Evolutionary conservation across 2,329 filamentous ascomycete species (phyloP).

Genomic region (Hypoxylon sp.): DNA sequence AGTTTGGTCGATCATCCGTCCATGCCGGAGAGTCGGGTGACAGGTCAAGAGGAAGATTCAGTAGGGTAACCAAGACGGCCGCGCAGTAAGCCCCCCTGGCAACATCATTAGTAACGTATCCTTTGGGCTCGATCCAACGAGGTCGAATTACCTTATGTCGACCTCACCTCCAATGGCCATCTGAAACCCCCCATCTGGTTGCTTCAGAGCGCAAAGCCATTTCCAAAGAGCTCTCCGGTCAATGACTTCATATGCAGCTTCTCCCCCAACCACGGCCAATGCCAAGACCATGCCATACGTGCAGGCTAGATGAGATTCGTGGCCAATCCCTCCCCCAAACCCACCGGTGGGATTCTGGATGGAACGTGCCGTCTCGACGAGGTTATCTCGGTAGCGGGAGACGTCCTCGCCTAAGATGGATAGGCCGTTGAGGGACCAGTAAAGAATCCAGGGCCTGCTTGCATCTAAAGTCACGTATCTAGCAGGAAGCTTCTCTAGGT

Average conservation of each 20-base stretch:
- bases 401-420: conserved; percentile 82
- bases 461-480: conserved; percentile 84
- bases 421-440: conserved; percentile 88
- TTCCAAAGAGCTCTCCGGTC: conserved; percentile 90
- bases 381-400: conserved; percentile 74
- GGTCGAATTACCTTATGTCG: conserved; percentile 80
- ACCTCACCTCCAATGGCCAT: conserved; percentile 90
- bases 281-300: conserved; percentile 88
- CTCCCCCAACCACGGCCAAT: conserved; percentile 82
- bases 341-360: conserved; percentile 89
- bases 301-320: conserved; percentile 88
- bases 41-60: conserved; percentile 86
- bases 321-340: conserved; percentile 94
- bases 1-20: conserved; percentile 72
- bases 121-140: conserved; percentile 31
- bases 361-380: conserved; percentile 81
- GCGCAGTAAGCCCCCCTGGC: conserved; percentile 91
- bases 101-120: conserved; percentile 43
- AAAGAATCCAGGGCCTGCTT: conserved; percentile 92
- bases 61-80: conserved; percentile 83
- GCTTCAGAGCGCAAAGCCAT: conserved; percentile 90
- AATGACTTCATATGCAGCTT: conserved; percentile 80
- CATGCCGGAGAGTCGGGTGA: conserved; percentile 79
- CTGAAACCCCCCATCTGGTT: conserved; percentile 88
- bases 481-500: conserved; percentile 74